Percentiles rank a stretch among this genome's conserved stretches.
These are phyloP conservation scores for Mycosphaerelloides madeirae DNA, from an alignment of 2,329 filamentous ascomycete genomes.

Conservation along the genomic window DNA sequence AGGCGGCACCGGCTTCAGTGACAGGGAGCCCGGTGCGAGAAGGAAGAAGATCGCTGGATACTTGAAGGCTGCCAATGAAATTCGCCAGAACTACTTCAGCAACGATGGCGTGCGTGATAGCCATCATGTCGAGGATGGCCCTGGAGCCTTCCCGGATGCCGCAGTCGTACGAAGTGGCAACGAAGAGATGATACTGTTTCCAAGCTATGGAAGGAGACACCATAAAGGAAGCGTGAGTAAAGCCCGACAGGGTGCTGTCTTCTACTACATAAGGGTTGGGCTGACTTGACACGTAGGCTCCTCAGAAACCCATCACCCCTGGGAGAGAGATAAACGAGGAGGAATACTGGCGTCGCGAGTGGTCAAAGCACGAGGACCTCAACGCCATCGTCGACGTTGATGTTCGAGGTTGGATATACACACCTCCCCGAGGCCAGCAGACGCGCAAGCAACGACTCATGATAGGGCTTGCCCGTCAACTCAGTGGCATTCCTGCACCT, in stretches of 20 bases:
- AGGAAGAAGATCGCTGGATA: slow-evolving; percentile 73
- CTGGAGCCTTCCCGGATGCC: slow-evolving; percentile 74
- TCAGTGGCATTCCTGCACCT: slow-evolving; percentile 79
- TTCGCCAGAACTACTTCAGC: slow-evolving; percentile 59
- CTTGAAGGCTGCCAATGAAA: slow-evolving; percentile 65
- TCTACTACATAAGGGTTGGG: no score
- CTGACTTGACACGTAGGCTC: background rate
- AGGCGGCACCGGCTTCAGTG: slow-evolving; percentile 34
- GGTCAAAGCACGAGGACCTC: slow-evolving; percentile 74
- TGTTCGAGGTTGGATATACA: slow-evolving; percentile 91
- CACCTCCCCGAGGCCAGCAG: slow-evolving; percentile 77
- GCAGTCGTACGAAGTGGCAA: slow-evolving; percentile 73
- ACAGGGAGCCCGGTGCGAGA: slow-evolving; percentile 61
- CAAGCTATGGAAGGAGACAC: slow-evolving; percentile 81
- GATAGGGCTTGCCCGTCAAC: slow-evolving; percentile 76
- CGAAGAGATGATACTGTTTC: slow-evolving; percentile 92
- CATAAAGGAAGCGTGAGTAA: slow-evolving; percentile 44
- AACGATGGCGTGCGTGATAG: slow-evolving; percentile 31
- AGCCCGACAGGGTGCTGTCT: no score
- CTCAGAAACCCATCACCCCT: slow-evolving; percentile 12
- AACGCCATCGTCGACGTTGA: slow-evolving; percentile 89
- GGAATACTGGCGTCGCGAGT: slow-evolving; percentile 73
- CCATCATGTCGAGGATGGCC: slow-evolving; percentile 21
- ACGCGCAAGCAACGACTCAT: slow-evolving; percentile 81
- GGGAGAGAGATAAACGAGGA: slow-evolving; percentile 25